Conservation (phyloP, 2,329 filamentous ascomycete genomes). For the Cordyceps fumosorosea region DNA sequence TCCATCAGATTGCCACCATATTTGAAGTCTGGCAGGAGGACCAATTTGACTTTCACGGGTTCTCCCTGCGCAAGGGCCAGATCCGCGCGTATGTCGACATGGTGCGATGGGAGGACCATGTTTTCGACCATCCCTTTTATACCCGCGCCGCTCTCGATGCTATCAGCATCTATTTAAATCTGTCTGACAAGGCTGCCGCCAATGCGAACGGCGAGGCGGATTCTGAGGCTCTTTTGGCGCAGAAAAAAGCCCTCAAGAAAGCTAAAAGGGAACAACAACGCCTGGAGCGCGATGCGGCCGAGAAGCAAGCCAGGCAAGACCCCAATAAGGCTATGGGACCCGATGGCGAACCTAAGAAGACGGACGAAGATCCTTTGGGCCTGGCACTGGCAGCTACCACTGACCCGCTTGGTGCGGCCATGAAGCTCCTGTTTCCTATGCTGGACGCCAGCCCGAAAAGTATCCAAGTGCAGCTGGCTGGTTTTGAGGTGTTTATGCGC, state of each 20-base stretch:
- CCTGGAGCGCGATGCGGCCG: constrained; percentile 69
- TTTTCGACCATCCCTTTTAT: constrained; percentile 92
- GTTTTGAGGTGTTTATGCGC: constrained; percentile 84
- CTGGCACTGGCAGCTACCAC: constrained; percentile 72
- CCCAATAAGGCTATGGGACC: constrained; percentile 65
- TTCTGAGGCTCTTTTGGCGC: constrained; percentile 57
- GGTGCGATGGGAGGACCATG: constrained; percentile 88
- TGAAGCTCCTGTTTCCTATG: constrained; percentile 77
- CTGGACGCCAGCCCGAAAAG: constrained; percentile 76
- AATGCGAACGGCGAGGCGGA: constrained; percentile 47
- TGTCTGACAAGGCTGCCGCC: constrained; percentile 68
- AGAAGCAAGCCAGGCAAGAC: constrained; percentile 72
- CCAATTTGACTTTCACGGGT: constrained; percentile 97
- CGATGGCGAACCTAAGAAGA: constrained; percentile 68
- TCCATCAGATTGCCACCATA: constrained; percentile 81
- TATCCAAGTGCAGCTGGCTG: constrained; percentile 73
- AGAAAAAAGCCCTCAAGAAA: constrained; percentile 86
- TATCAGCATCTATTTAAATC: constrained; percentile 69
- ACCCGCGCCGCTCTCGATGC: constrained; percentile 76
- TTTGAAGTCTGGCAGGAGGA: constrained; percentile 98
- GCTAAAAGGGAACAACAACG: constrained; percentile 66
- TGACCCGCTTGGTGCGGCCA: constrained; percentile 76
- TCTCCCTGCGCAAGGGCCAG: constrained; percentile 94
- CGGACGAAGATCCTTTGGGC: constrained; percentile 83
- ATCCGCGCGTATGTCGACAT: constrained; percentile 93